phyloP scores from a whole-genome alignment of 495 filamentous ascomycete species.

The Penicillium angulare region DNA sequence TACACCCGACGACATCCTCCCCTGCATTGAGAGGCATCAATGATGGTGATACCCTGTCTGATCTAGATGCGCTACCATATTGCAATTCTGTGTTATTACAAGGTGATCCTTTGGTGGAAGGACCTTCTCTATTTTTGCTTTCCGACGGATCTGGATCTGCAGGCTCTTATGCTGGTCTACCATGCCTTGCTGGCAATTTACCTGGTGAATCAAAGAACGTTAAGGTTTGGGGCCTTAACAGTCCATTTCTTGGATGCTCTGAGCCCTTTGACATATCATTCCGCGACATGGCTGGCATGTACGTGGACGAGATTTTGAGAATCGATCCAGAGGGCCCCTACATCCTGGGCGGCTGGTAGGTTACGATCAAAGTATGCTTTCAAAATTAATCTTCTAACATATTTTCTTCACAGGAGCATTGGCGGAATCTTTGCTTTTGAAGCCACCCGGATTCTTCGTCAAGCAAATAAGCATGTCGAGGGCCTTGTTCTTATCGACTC shows the following conservation, averaged over 20 bases:
- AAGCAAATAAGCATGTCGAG: constrained; percentile 25
- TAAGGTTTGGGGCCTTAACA: constrained; percentile 60
- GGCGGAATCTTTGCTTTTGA: constrained; percentile 48
- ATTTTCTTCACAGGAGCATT: too few relatives aligned
- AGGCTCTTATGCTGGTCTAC: constrained; percentile 59
- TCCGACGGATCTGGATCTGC: constrained; percentile 76
- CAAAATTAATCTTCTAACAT: too few relatives aligned
- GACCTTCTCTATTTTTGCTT: constrained; percentile 65
- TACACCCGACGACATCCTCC: not conserved
- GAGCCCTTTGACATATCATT: constrained; percentile 37
- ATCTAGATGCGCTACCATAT: not conserved
- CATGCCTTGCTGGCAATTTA: constrained; percentile 27
- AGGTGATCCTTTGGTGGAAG: not conserved
- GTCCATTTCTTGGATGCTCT: constrained; percentile 59
- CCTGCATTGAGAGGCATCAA: not conserved
- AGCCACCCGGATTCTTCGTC: constrained; percentile 28
- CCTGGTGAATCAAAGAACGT: constrained; percentile 26
- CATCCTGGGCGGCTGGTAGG: constrained; percentile 60
- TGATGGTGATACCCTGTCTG: not conserved
- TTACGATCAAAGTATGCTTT: too few relatives aligned
- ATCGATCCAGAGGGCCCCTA: constrained; percentile 68
- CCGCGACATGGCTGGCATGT: constrained; percentile 45
- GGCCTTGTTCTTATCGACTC: constrained; percentile 38
- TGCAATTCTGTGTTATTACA: too few relatives aligned
- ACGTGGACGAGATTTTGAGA: constrained; percentile 60